Percentiles rank a stretch among this genome's conserved stretches.
Conservation (phyloP, 768 basidiomycete species). For the Lactifluus pinguis region DNA sequence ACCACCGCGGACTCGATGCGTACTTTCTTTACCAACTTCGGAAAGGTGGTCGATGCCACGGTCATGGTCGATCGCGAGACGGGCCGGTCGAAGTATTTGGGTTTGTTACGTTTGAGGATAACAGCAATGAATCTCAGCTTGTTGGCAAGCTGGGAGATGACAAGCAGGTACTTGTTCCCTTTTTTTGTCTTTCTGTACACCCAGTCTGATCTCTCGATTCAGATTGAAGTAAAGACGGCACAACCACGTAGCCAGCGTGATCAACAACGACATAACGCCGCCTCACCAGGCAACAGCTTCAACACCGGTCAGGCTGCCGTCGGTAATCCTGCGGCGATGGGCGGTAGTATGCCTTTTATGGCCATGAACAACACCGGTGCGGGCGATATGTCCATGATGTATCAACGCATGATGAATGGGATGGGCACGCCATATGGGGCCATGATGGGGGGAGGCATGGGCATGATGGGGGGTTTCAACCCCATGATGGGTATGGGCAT, state of each 20-base stretch:
- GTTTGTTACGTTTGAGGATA: conserved; percentile 92
- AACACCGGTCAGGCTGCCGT: conserved; percentile 23
- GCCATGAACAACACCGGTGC: conserved; percentile 23
- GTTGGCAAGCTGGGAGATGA: conserved; percentile 90
- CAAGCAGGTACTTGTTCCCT: conserved; percentile 53
- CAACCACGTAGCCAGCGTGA: conserved; percentile 83
- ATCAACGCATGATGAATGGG: conserved; percentile 93
- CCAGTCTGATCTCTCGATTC: background rate
- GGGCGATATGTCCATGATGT: conserved; percentile 40
- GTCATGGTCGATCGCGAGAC: conserved; percentile 99
- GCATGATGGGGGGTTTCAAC: conserved; percentile 18
- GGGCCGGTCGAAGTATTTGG: conserved; percentile 91
- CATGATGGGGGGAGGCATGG: conserved; percentile 31
- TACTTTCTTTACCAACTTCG: conserved; percentile 88
- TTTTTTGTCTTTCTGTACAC: background rate
- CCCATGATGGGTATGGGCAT: conserved; percentile 28
- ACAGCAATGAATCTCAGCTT: conserved; percentile 83
- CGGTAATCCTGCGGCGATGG: conserved; percentile 23
- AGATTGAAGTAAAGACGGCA: conserved; percentile 98
- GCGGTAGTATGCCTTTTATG: conserved; percentile 33
- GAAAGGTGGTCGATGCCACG: conserved; percentile 93
- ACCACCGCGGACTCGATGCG: conserved; percentile 94
- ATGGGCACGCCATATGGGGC: conserved; percentile 40
- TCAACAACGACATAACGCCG: conserved; percentile 33
- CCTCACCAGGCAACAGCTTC: conserved; percentile 17